These are phyloP conservation scores for Globisporangium ultimum DNA, from an alignment of 352 stramenopile species.

Conservation along the genomic window DNA sequence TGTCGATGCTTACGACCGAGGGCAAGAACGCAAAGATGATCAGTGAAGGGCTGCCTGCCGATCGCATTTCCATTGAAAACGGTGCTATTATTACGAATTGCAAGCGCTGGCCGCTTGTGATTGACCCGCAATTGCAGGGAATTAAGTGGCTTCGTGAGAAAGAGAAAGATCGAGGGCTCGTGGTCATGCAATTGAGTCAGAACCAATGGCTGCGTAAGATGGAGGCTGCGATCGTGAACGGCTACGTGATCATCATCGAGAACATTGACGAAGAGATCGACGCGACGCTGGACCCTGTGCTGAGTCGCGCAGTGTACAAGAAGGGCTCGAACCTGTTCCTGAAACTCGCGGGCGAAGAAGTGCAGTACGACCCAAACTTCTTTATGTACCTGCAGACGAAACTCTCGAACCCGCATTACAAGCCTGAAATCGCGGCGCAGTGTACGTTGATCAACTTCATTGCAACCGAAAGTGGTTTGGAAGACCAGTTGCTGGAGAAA, in stretches of 20 bases:
- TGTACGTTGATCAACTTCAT: constrained; percentile 99
- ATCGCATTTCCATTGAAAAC: constrained; percentile 98
- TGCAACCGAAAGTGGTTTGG: constrained; percentile 93
- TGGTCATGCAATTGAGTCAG: constrained; percentile 94
- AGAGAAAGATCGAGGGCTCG: constrained; percentile 89
- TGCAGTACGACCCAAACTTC: constrained; percentile 96
- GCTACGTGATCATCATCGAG: constrained; percentile 95
- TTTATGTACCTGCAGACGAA: constrained; percentile 98
- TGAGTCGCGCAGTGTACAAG: constrained; percentile 95
- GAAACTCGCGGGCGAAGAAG: constrained; percentile 94
- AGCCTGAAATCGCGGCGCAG: constrained; percentile 96
- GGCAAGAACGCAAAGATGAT: constrained; percentile 98
- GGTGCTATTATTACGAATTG: constrained; percentile 96
- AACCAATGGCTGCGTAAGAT: constrained; percentile 96
- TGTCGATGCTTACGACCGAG: constrained; percentile 95
- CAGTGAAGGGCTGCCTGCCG: constrained; percentile 94
- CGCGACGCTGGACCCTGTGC: constrained; percentile 94
- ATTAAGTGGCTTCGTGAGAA: constrained; percentile 98
- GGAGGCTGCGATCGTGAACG: constrained; percentile 93
- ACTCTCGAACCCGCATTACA: constrained; percentile 97
- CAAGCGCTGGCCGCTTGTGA: constrained; percentile 97
- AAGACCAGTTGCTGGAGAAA: constrained; percentile 96
- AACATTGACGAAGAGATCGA: constrained; percentile 98
- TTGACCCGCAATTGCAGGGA: constrained; percentile 96
- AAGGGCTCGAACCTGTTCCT: constrained; percentile 94